These are phyloP conservation scores for Aspergillus sparsus DNA, from an alignment of 495 filamentous ascomycete genomes.

Conservation along the genomic window DNA sequence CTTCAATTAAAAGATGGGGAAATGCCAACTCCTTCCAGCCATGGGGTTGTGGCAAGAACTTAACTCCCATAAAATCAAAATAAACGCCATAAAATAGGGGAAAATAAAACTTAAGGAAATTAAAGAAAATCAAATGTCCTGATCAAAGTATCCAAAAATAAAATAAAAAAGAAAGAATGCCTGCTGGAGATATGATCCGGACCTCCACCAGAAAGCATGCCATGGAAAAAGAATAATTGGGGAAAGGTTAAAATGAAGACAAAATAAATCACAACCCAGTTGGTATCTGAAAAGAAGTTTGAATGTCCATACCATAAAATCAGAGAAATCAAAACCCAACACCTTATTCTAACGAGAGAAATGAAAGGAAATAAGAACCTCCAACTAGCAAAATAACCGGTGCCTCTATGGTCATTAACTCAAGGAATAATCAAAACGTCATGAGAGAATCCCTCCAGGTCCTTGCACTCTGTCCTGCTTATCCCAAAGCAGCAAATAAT, in stretches of 20 bases:
- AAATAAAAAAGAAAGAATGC: conserved; percentile 20
- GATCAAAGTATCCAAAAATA: conserved; percentile 26
- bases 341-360: conserved; percentile 47
- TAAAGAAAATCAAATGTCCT: conserved; percentile 18
- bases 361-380: conserved; percentile 34
- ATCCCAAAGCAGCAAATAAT: conserved; percentile 25
- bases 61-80: too few relatives aligned
- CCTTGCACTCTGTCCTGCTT: conserved; percentile 33
- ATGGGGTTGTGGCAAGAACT: too few relatives aligned
- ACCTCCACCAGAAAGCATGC: conserved; percentile 13
- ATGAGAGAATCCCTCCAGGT: conserved; percentile 26
- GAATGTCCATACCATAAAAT: conserved; percentile 39
- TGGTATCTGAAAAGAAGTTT: conserved; percentile 32
- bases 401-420: conserved; percentile 51
- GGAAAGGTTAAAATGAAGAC: conserved; percentile 22
- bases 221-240: conserved; percentile 23
- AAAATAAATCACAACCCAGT: conserved; percentile 31
- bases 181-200: conserved; percentile 24
- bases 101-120: conserved; percentile 21
- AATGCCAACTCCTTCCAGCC: too few relatives aligned
- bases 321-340: conserved; percentile 37
- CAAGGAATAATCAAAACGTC: conserved; percentile 33
- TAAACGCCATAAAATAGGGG: neutral
- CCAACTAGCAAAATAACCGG: conserved; percentile 44
- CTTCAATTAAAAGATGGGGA: conserved; percentile 8